Conservation (phyloP, 352 stramenopile species). For the Phytophthora pseudosyringae region DNA sequence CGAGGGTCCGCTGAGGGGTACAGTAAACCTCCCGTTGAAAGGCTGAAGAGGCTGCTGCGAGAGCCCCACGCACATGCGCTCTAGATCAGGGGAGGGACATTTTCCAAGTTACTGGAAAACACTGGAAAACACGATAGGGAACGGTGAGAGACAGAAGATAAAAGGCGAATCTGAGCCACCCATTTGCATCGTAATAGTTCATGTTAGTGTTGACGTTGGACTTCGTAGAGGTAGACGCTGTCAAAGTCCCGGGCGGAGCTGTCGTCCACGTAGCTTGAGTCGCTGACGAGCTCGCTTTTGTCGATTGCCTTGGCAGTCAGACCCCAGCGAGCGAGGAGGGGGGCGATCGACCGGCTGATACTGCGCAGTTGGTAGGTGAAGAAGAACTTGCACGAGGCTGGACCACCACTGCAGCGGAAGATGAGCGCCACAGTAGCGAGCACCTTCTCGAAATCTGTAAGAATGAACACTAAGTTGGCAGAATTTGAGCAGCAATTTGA, state of each 20-base stretch:
- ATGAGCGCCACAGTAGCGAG: slow-evolving; percentile 69
- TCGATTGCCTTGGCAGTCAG: slow-evolving; percentile 45
- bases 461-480: background rate
- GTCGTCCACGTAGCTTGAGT: slow-evolving; percentile 6
- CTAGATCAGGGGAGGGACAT: slow-evolving; percentile 52
- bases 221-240: slow-evolving; percentile 70
- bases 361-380: slow-evolving; percentile 76
- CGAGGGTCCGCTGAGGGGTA: slow-evolving; percentile 17
- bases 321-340: slow-evolving; percentile 55
- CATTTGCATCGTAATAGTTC: slow-evolving; percentile 14
- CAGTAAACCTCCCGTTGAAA: slow-evolving; percentile 32
- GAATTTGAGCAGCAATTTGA: background rate
- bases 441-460: slow-evolving; percentile 75
- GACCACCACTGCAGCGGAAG: slow-evolving; percentile 51
- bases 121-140: slow-evolving; percentile 4
- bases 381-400: slow-evolving; percentile 46
- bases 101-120: slow-evolving; percentile 4
- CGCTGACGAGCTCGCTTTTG: slow-evolving; percentile 37
- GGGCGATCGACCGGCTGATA: slow-evolving; percentile 65
- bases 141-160: slow-evolving; percentile 49
- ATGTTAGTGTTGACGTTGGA: slow-evolving; percentile 21
- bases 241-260: slow-evolving; percentile 31
- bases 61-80: slow-evolving; percentile 40
- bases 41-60: slow-evolving; percentile 49
- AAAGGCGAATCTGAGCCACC: slow-evolving; percentile 85